These are phyloP conservation scores for Tylopilus cervinicoccineus DNA, from an alignment of 768 basidiomycete species.

Conservation along the genomic window DNA sequence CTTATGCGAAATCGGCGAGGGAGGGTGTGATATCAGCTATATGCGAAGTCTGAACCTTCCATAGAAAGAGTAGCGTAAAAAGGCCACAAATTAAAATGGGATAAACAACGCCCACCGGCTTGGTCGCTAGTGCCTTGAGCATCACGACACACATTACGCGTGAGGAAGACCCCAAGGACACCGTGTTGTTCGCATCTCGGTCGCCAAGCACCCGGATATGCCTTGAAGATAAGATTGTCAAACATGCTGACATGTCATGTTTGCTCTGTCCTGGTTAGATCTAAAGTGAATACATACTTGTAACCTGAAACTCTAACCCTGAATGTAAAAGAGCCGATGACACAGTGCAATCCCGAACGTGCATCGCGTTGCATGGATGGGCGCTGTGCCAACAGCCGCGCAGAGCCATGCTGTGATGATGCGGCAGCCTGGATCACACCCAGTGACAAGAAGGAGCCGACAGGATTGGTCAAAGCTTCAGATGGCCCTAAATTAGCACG, in stretches of 20 bases:
- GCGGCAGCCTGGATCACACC: constrained; percentile 20
- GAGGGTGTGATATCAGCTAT: constrained; percentile 16
- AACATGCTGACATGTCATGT: constrained; percentile 7
- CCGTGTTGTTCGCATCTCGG: constrained; percentile 24
- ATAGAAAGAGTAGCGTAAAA: constrained; percentile 23
- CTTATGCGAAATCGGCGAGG: constrained; percentile 27
- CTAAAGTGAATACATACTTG: neutral
- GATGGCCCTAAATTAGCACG: constrained; percentile 13
- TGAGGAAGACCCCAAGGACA: constrained; percentile 29
- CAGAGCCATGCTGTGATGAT: constrained; percentile 16
- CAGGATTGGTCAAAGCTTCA: constrained; percentile 17
- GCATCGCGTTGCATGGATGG: constrained; percentile 4
- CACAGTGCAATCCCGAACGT: neutral
- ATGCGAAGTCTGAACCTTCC: constrained; percentile 18
- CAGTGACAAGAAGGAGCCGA: constrained; percentile 12
- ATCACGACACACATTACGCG: constrained; percentile 32
- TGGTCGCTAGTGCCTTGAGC: constrained; percentile 26
- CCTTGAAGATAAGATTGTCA: constrained; percentile 21
- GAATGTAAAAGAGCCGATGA: constrained; percentile 10
- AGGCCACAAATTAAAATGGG: constrained; percentile 25
- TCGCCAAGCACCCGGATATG: constrained; percentile 12
- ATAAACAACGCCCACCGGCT: constrained; percentile 23
- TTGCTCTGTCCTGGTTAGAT: constrained; percentile 22
- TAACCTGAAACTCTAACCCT: constrained; percentile 17
- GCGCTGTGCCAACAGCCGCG: neutral